phyloP scores from a whole-genome alignment of 1,284 basidiomycete species.

The Vanrija pseudolonga region DNA sequence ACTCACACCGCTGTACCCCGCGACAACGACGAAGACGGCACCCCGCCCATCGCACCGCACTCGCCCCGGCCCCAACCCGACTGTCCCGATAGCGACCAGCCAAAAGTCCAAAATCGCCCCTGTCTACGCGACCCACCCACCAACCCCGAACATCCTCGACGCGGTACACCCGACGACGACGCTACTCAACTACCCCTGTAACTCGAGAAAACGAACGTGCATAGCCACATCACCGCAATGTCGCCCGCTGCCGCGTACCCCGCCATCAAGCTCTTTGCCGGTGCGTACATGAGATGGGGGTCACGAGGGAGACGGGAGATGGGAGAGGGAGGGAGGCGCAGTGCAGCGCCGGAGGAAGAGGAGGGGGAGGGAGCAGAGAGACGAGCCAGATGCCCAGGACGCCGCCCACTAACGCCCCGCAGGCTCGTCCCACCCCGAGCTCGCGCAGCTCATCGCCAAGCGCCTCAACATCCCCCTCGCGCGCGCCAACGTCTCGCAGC shows the following conservation, averaged over 20 bases:
- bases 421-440: constrained; percentile 94
- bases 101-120: too few species aligned
- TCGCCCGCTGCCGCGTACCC: constrained; percentile 43
- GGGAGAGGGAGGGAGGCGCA: neutral
- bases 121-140: too few species aligned
- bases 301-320: too few species aligned
- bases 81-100: too few species aligned
- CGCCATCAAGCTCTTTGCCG: constrained; percentile 82
- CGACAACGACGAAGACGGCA: too few species aligned
- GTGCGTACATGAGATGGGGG: constrained; percentile 55
- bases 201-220: too few species aligned
- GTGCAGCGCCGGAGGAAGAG: neutral
- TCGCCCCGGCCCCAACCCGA: too few species aligned
- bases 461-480: constrained; percentile 80
- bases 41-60: too few species aligned
- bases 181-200: too few species aligned
- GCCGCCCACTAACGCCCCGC: constrained; percentile 7
- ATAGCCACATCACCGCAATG: constrained; percentile 24
- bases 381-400: neutral
- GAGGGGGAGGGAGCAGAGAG: neutral
- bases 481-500: constrained; percentile 78
- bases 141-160: too few species aligned
- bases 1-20: too few species aligned
- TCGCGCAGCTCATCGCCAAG: constrained; percentile 89
- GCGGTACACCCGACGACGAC: too few species aligned